Conservation (phyloP, 176 grass and related monocot species). For the Triticum dicoccoides region DNA sequence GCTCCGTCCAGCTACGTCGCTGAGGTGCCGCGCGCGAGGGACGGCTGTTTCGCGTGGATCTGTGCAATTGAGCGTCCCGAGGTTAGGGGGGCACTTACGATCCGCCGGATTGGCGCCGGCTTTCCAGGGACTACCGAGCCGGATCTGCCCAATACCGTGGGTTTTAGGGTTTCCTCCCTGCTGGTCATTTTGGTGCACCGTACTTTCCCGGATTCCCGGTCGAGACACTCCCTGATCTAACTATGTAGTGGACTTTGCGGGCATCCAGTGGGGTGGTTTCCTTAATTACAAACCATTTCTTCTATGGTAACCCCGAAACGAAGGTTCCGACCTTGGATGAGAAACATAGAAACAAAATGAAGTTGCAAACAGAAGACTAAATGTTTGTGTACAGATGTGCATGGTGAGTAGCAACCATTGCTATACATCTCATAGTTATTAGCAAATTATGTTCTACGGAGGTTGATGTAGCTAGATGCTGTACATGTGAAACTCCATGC, state of each 20-base stretch:
- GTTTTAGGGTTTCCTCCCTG: slow-evolving; percentile 28
- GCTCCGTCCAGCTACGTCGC: not conserved
- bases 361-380: not conserved
- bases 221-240: not conserved
- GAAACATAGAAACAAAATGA: not conserved
- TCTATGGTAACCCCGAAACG: not conserved
- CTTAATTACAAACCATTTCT: not conserved
- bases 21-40: too few species aligned
- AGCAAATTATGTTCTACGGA: not conserved
- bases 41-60: not conserved
- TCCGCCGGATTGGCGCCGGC: not conserved
- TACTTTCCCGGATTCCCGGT: not conserved
- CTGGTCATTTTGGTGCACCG: not conserved
- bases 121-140: not conserved
- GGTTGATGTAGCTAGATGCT: not conserved
- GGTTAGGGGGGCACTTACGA: not conserved
- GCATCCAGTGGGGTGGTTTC: not conserved
- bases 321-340: not conserved
- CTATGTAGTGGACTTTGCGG: not conserved
- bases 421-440: not conserved
- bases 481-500: not conserved
- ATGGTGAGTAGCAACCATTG: not conserved
- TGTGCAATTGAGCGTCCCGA: not conserved
- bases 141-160: not conserved
- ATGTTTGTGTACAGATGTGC: not conserved